These are phyloP conservation scores for Zygoascus tannicola DNA, from an alignment of 805 yeast species.

Conservation along the genomic window DNA sequence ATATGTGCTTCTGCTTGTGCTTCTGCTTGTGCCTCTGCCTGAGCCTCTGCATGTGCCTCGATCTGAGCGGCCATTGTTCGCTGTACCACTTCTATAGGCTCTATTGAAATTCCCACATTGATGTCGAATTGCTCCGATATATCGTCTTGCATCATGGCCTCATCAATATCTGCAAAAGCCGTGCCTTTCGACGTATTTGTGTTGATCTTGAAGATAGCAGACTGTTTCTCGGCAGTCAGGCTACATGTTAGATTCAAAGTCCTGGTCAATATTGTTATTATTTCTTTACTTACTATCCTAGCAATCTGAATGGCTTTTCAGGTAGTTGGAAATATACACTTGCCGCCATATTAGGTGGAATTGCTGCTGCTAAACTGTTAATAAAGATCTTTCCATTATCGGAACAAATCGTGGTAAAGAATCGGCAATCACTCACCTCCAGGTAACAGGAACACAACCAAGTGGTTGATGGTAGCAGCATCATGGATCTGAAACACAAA, in stretches of 20 bases:
- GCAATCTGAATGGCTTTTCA: constrained; percentile 33
- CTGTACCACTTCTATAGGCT: constrained; percentile 61
- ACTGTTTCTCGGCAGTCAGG: constrained; percentile 51
- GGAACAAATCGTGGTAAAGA: not conserved
- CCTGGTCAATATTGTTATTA: not conserved
- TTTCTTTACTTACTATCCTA: constrained; percentile 40
- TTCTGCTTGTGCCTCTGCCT: constrained; percentile 16
- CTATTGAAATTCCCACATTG: constrained; percentile 83
- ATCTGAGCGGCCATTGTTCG: constrained; percentile 37
- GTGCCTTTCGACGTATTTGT: constrained; percentile 24
- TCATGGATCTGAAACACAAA: constrained; percentile 55
- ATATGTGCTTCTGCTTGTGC: constrained; percentile 18
- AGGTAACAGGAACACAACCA: constrained; percentile 80
- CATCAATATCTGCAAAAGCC: constrained; percentile 38
- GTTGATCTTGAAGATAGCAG: constrained; percentile 82
- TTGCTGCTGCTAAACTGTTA: constrained; percentile 14
- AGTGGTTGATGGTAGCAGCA: constrained; percentile 61
- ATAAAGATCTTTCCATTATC: not conserved
- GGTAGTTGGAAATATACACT: constrained; percentile 83
- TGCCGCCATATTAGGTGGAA: constrained; percentile 67
- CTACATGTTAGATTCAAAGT: constrained; percentile 9
- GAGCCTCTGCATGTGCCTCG: constrained; percentile 14
- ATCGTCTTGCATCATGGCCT: constrained; percentile 47
- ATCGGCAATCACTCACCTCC: constrained; percentile 40
- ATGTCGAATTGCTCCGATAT: constrained; percentile 30